Conservation (phyloP, 23 red algal species). For the Pyropia haitanensis region DNA sequence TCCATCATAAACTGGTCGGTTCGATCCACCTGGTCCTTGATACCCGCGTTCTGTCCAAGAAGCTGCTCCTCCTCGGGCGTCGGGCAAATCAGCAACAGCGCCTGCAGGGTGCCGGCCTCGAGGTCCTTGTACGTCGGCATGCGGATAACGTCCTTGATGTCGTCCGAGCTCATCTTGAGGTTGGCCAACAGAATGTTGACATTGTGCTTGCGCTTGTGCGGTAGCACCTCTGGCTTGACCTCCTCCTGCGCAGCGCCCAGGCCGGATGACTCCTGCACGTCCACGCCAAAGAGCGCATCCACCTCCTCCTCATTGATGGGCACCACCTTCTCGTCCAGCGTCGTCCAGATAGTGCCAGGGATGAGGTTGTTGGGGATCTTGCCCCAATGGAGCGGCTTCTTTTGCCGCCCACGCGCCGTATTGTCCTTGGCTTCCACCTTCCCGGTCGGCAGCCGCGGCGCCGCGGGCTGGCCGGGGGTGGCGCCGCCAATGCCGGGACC, state of each 20-base stretch:
- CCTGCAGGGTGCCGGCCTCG: slow-evolving; percentile 61
- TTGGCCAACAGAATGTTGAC: slow-evolving; percentile 87
- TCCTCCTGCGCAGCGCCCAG: slow-evolving; percentile 48
- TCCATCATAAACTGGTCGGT: slow-evolving; percentile 97
- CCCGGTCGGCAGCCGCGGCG: slow-evolving; percentile 42
- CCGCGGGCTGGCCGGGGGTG: slow-evolving; percentile 22
- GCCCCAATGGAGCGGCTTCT: slow-evolving; percentile 89
- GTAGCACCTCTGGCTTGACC: slow-evolving; percentile 69
- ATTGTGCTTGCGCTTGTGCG: slow-evolving; percentile 93
- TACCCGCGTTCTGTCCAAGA: slow-evolving; percentile 34
- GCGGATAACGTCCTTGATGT: slow-evolving; percentile 73
- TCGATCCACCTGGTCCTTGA: slow-evolving; percentile 62
- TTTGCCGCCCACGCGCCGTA: slow-evolving; percentile 64
- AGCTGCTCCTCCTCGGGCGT: slow-evolving; percentile 74
- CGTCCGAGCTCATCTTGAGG: slow-evolving; percentile 74
- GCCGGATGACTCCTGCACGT: slow-evolving; percentile 19
- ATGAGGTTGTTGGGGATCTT: slow-evolving; percentile 84
- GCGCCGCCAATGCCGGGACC: slow-evolving; percentile 15
- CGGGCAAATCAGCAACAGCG: slow-evolving; percentile 65
- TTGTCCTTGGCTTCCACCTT: slow-evolving; percentile 67
- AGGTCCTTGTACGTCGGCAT: slow-evolving; percentile 65
- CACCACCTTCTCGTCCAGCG: slow-evolving; percentile 48
- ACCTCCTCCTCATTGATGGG: slow-evolving; percentile 61
- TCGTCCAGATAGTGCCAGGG: slow-evolving; percentile 61
- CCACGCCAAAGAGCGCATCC: slow-evolving; percentile 87